Evolutionary conservation across 768 basidiomycete genomes (phyloP).

Genomic region (Rickenella mellea): DNA sequence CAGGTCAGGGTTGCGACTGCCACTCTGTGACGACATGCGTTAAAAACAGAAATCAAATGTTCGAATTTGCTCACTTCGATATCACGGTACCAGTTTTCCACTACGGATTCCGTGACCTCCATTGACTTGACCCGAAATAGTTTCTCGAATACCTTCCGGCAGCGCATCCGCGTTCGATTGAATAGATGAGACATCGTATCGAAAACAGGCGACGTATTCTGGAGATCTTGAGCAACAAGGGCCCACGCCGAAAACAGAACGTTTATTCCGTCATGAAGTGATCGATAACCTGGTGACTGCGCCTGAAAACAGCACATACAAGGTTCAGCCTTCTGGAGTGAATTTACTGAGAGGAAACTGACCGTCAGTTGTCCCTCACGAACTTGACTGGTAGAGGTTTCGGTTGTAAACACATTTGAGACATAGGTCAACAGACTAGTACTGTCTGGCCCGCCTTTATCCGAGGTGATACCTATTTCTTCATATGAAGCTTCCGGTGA

Average conservation of each 20-base stretch:
- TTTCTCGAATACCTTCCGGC: constrained; percentile 74
- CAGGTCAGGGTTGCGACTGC: constrained; percentile 18
- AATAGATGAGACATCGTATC: constrained; percentile 64
- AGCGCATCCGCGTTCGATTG: constrained; percentile 54
- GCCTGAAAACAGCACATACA: constrained; percentile 30
- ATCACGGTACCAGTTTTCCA: constrained; percentile 74
- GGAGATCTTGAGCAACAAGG: constrained; percentile 8
- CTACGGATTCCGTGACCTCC: constrained; percentile 76
- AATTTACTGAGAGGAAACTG: constrained; percentile 14
- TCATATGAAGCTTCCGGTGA: constrained; percentile 41
- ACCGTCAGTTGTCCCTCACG: constrained; percentile 53
- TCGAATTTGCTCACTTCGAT: constrained; percentile 28
- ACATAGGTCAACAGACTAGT: constrained; percentile 81
- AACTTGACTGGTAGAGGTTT: constrained; percentile 31
- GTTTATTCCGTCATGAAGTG: constrained; percentile 75
- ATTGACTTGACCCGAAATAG: constrained; percentile 72
- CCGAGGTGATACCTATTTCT: constrained; percentile 43
- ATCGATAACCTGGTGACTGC: constrained; percentile 65
- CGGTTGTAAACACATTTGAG: constrained; percentile 82
- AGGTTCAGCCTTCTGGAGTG: constrained; percentile 4
- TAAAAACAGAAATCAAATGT: background rate
- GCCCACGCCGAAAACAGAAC: constrained; percentile 72
- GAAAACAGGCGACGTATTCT: background rate
- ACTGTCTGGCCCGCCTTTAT: constrained; percentile 43
- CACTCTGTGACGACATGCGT: constrained; percentile 7